Percentiles rank a stretch among this genome's conserved stretches.
These are phyloP conservation scores for Dipodascus geniculatus DNA, from an alignment of 805 yeast species.

Conservation along the genomic window DNA sequence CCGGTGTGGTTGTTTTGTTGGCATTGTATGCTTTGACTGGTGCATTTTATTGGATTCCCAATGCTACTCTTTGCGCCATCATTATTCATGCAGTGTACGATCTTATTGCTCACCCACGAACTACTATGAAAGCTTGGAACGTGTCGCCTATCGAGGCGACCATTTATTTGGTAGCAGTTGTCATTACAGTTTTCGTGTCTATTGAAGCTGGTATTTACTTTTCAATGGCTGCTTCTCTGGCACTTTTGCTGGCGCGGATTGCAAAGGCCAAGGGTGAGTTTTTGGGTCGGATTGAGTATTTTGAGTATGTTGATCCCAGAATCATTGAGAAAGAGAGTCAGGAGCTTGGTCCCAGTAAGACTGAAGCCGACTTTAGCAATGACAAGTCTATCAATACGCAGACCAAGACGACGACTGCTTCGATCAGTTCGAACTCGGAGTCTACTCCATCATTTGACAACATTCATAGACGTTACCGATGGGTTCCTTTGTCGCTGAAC, in stretches of 20 bases:
- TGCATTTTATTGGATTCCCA: conserved; percentile 82
- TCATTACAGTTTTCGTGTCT: conserved; percentile 63
- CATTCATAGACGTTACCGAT: conserved; percentile 8
- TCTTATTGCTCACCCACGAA: conserved; percentile 45
- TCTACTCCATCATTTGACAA: not conserved
- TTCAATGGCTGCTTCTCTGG: conserved; percentile 76
- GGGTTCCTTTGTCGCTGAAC: conserved; percentile 31
- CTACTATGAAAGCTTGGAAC: conserved; percentile 50
- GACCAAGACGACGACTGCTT: not conserved
- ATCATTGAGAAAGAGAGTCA: conserved; percentile 15
- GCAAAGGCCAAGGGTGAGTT: conserved; percentile 76
- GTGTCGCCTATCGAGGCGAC: conserved; percentile 63
- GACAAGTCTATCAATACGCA: not conserved
- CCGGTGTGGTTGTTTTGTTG: conserved; percentile 78
- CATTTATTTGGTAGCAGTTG: conserved; percentile 60
- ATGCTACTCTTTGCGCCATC: conserved; percentile 75
- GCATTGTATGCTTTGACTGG: conserved; percentile 77
- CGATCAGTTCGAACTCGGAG: not conserved
- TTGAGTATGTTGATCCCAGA: conserved; percentile 58
- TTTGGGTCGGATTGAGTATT: conserved; percentile 64
- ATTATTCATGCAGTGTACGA: conserved; percentile 92
- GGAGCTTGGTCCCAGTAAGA: not conserved
- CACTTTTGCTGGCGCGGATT: conserved; percentile 56
- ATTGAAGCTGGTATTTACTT: conserved; percentile 88
- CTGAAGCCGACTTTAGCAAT: not conserved